Evolutionary conservation across 805 yeast species (phyloP).

Genomic region (Candida xiaguanensis): DNA sequence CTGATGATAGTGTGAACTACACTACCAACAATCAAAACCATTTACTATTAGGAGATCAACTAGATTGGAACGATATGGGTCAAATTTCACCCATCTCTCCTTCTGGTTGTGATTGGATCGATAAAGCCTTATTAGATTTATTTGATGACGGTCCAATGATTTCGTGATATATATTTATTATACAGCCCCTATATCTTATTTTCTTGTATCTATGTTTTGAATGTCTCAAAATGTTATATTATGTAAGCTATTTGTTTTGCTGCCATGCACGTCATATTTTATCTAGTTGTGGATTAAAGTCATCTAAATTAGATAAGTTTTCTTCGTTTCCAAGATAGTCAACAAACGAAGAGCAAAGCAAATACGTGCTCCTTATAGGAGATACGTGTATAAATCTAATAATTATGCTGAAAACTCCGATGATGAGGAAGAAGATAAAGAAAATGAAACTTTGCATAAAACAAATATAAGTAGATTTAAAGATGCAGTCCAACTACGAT

Average conservation of each 20-base stretch:
- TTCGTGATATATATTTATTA: background rate
- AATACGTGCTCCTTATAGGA: conserved; percentile 71
- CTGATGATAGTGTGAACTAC: background rate
- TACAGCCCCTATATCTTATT: too few species aligned
- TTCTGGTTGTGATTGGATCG: conserved; percentile 60
- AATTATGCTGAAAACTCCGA: conserved; percentile 21
- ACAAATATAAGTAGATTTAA: conserved; percentile 9
- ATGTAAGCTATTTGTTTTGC: background rate
- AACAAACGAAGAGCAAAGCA: conserved; percentile 86
- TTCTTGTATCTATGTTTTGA: too few species aligned
- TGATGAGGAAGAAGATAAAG: conserved; percentile 16
- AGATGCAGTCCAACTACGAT: conserved; percentile 24
- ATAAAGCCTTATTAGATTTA: conserved; percentile 26
- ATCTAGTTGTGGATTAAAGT: background rate
- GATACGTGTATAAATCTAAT: conserved; percentile 58
- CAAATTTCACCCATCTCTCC: conserved; percentile 27
- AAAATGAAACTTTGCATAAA: conserved; percentile 7
- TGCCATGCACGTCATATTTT: background rate
- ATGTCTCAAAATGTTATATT: too few species aligned
- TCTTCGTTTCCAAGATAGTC: conserved; percentile 52
- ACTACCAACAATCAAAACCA: conserved; percentile 4
- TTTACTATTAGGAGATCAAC: conserved; percentile 7
- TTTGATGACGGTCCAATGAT: conserved; percentile 10
- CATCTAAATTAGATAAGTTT: too few species aligned
- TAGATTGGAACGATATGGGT: conserved; percentile 10